phyloP scores from a whole-genome alignment of 352 stramenopile species.

The Pilasporangium apinafurcum region DNA sequence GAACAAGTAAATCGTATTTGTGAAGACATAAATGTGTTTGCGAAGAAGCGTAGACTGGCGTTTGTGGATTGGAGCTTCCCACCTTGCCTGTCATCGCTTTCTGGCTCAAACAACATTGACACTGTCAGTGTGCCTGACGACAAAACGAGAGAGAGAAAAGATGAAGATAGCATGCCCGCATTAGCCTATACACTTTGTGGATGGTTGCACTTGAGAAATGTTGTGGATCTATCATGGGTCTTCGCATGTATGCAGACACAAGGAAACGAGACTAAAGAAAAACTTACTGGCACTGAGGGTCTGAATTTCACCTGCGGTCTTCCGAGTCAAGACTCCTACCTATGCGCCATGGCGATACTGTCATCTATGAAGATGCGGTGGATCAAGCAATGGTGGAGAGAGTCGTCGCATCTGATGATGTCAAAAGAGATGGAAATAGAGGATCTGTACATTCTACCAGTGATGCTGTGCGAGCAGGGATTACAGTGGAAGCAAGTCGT shows the following conservation, averaged over 20 bases:
- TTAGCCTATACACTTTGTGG: conserved; percentile 9
- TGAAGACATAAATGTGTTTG: conserved; percentile 30
- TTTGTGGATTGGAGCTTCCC: conserved; percentile 43
- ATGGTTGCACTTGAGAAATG: conserved; percentile 21
- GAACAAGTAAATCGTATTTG: conserved; percentile 6
- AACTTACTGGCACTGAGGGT: neutral
- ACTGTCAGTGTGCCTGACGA: neutral
- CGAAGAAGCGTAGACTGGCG: neutral
- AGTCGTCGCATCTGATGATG: neutral
- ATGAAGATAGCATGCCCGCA: neutral
- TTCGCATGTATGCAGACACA: conserved; percentile 6
- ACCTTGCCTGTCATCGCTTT: neutral
- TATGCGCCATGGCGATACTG: conserved; percentile 20
- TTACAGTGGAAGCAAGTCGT: conserved; percentile 25
- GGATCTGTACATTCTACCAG: conserved; percentile 3
- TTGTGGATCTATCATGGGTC: conserved; percentile 17
- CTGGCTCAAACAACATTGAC: no score
- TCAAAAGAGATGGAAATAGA: neutral
- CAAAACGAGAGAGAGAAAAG: neutral
- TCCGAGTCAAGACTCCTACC: conserved; percentile 21
- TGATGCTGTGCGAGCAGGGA: conserved; percentile 19
- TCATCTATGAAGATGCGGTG: conserved; percentile 11
- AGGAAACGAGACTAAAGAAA: neutral
- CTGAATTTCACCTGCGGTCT: conserved; percentile 17
- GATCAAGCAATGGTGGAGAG: conserved; percentile 13